phyloP scores from a whole-genome alignment of 805 yeast species.

The Candida fluviatilis region DNA sequence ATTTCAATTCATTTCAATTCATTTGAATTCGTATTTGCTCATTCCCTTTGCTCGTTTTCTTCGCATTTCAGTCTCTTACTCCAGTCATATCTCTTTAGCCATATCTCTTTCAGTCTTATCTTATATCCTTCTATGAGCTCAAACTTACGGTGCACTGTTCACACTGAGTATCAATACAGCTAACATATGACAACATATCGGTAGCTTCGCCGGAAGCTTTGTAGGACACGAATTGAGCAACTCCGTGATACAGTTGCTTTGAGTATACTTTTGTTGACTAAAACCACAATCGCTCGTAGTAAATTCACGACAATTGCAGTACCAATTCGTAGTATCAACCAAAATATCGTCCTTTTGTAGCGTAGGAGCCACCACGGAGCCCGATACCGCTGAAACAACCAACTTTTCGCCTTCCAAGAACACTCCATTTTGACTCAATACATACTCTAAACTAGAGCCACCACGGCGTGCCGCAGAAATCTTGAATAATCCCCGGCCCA shows the following conservation, averaged over 20 bases:
- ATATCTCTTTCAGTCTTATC: too few species aligned
- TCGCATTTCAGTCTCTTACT: too few species aligned
- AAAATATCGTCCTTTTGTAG: neutral
- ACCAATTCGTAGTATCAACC: slow-evolving; percentile 25
- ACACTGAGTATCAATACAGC: slow-evolving; percentile 11
- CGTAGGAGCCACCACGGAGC: neutral
- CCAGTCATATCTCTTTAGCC: too few species aligned
- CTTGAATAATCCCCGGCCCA: neutral
- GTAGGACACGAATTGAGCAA: slow-evolving; percentile 7
- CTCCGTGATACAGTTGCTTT: neutral
- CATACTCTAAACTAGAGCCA: neutral
- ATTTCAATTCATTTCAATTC: too few species aligned
- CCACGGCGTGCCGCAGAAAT: neutral
- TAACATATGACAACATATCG: slow-evolving; percentile 21
- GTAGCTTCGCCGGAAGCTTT: slow-evolving; percentile 12
- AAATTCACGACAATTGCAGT: slow-evolving; percentile 26
- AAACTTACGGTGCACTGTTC: too few species aligned
- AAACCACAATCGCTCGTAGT: slow-evolving; percentile 7
- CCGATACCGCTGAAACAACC: too few species aligned
- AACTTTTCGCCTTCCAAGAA: neutral
- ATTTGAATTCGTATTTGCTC: too few species aligned
- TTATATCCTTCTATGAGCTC: too few species aligned
- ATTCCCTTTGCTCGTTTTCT: too few species aligned
- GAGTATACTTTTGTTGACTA: slow-evolving; percentile 5
- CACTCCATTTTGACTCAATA: neutral